Conservation (phyloP, 108 stramenopile species). For the Discostella stelligeroides region DNA sequence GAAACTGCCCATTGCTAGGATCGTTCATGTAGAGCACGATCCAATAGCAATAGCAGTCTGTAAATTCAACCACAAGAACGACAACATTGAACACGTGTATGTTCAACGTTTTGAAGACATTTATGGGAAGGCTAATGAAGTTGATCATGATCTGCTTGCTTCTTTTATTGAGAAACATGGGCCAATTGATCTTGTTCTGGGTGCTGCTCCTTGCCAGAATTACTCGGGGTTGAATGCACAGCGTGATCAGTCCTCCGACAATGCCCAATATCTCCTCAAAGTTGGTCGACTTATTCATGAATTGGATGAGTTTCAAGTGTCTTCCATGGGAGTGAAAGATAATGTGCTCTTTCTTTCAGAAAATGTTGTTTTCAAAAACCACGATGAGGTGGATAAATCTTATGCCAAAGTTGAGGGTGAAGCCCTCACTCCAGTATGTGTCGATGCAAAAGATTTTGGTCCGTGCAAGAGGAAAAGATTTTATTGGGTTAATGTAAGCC, state of each 20-base stretch:
- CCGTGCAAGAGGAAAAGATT: constrained; percentile 33
- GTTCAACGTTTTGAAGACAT: constrained; percentile 40
- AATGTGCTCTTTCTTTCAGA: constrained; percentile 37
- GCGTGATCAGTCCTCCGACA: constrained; percentile 9
- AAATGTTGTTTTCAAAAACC: constrained; percentile 38
- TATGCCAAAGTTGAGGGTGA: constrained; percentile 3
- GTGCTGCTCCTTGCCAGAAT: constrained; percentile 42
- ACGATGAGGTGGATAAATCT: constrained; percentile 15
- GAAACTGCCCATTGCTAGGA: constrained; percentile 19
- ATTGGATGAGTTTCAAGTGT: constrained; percentile 20
- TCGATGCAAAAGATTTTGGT: constrained; percentile 35
- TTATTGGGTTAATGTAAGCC: constrained; percentile 43
- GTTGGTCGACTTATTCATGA: constrained; percentile 27
- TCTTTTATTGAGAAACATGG: constrained; percentile 21
- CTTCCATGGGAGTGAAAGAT: constrained; percentile 5
- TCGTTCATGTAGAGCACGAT: constrained; percentile 46
- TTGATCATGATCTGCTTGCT: constrained; percentile 10
- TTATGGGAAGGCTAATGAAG: constrained; percentile 16
- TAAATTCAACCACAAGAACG: constrained; percentile 27
- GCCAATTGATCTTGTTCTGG: constrained; percentile 32
- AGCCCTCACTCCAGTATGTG: constrained; percentile 25
- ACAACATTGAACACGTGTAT: constrained; percentile 27
- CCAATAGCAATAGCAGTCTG: constrained; percentile 28
- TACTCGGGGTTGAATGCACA: constrained; percentile 25
- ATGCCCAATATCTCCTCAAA: constrained; percentile 32